A percentile compares a stretch with the other conserved stretches of the same genome.
Evolutionary conservation across 2,329 filamentous ascomycete species (phyloP).

Genomic region (Exophiala xenobiotica): DNA sequence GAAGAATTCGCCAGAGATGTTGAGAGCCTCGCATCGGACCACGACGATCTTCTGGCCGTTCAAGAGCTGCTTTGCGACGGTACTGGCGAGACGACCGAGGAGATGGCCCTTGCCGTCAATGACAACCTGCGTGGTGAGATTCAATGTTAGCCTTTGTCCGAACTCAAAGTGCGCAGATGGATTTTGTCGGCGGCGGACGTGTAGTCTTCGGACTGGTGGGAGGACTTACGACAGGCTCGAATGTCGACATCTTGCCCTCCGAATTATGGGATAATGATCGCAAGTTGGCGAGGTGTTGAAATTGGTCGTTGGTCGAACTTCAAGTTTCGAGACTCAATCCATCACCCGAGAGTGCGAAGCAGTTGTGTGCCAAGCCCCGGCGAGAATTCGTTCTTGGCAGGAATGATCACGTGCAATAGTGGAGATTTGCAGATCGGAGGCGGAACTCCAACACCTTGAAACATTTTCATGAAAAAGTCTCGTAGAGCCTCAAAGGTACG

Average conservation of each 20-base stretch:
- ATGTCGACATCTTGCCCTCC: constrained; percentile 61
- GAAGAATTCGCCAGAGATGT: constrained; percentile 99
- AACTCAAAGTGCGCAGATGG: not conserved
- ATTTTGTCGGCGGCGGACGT: no score
- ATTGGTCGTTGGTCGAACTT: constrained; percentile 5
- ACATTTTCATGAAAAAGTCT: constrained; percentile 15
- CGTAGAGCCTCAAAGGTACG: not conserved
- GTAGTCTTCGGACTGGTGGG: not conserved
- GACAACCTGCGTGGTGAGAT: no score
- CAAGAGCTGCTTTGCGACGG: constrained; percentile 45
- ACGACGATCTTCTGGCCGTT: constrained; percentile 84
- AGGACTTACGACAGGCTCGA: constrained; percentile 63
- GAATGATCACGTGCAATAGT: not conserved
- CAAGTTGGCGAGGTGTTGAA: constrained; percentile 25
- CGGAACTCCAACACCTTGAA: not conserved
- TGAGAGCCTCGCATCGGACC: constrained; percentile 97
- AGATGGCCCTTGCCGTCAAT: constrained; percentile 99
- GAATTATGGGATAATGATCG: constrained; percentile 10
- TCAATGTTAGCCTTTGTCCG: not conserved
- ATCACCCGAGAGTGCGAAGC: not conserved
- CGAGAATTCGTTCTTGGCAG: constrained; percentile 4
- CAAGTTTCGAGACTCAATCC: constrained; percentile 1
- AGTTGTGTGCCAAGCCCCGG: constrained; percentile 2
- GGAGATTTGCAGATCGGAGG: constrained; percentile 10
- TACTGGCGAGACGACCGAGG: constrained; percentile 78